A percentile compares a stretch with the other conserved stretches of the same genome.
phyloP scores from a whole-genome alignment of 2,329 filamentous ascomycete species.

The Aspergillus sp. region DNA sequence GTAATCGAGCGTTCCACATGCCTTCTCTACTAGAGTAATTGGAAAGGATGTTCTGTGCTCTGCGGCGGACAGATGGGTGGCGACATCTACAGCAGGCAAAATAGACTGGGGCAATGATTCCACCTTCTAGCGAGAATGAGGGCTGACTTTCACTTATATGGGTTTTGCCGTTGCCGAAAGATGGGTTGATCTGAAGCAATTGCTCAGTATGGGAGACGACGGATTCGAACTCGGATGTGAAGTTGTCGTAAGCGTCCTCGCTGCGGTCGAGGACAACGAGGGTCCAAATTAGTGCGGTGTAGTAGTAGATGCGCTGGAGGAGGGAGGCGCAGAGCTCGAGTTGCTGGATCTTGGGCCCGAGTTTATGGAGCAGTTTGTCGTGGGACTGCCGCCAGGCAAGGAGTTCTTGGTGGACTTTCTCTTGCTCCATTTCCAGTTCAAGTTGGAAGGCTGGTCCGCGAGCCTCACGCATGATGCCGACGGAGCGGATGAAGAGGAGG shows the following conservation, averaged over 20 bases:
- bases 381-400: constrained; percentile 14
- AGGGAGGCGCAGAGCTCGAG: constrained; percentile 16
- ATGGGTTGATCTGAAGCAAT: constrained; percentile 6
- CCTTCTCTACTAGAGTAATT: constrained; percentile 17
- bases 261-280: constrained; percentile 1
- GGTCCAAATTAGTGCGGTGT: constrained; percentile 12
- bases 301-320: constrained; percentile 18
- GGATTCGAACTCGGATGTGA: constrained; percentile 10
- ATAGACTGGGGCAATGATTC: constrained; percentile 34
- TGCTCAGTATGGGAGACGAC: constrained; percentile 11
- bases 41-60: constrained; percentile 24
- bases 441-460: background rate
- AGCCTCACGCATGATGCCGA: constrained; percentile 6
- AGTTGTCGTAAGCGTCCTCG: constrained; percentile 13
- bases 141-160: background rate
- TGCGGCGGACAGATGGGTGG: constrained; percentile 28
- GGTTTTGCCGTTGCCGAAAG: background rate
- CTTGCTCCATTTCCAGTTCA: constrained; percentile 1
- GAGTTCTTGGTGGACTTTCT: background rate
- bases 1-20: constrained; percentile 15
- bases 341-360: background rate
- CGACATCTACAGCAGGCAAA: constrained; percentile 34
- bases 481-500: constrained; percentile 12
- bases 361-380: constrained; percentile 8
- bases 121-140: constrained; percentile 27